Conservation (phyloP, 345 rosid genomes). For the Boechera stricta region DNA sequence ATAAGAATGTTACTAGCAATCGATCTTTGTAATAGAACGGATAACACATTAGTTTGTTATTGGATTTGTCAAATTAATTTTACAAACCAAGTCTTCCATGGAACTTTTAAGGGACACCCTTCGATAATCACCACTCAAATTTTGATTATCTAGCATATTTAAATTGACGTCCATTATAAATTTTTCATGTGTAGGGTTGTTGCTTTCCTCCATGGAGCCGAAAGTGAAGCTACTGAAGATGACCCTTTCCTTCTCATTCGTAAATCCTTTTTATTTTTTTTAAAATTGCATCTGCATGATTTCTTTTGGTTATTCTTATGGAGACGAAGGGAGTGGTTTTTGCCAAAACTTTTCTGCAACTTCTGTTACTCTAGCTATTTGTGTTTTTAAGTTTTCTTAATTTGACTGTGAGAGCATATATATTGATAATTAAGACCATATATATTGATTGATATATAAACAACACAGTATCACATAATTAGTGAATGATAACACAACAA, state of each 20-base stretch:
- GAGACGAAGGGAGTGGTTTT: background rate
- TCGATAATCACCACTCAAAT: too few relatives aligned
- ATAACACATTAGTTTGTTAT: background rate
- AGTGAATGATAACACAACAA: background rate
- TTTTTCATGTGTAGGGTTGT: conserved; percentile 53
- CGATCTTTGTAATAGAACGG: background rate
- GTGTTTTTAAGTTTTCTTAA: background rate
- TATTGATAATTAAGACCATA: too few relatives aligned
- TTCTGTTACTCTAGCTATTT: conserved; percentile 5
- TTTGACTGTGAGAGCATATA: background rate
- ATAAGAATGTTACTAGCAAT: too few relatives aligned
- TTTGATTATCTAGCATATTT: background rate
- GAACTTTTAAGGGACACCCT: background rate
- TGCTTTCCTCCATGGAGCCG: conserved; percentile 60
- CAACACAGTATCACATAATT: background rate
- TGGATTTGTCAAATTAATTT: background rate
- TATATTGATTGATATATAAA: background rate
- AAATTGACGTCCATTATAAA: background rate
- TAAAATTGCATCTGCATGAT: background rate
- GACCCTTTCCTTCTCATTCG: background rate
- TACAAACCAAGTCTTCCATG: background rate
- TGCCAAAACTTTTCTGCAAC: background rate
- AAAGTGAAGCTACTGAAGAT: conserved; percentile 24
- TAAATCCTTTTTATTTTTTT: background rate
- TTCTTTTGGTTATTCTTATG: background rate